These are phyloP conservation scores for Ganoderma boninense DNA, from an alignment of 1,284 basidiomycete genomes.

Conservation along the genomic window DNA sequence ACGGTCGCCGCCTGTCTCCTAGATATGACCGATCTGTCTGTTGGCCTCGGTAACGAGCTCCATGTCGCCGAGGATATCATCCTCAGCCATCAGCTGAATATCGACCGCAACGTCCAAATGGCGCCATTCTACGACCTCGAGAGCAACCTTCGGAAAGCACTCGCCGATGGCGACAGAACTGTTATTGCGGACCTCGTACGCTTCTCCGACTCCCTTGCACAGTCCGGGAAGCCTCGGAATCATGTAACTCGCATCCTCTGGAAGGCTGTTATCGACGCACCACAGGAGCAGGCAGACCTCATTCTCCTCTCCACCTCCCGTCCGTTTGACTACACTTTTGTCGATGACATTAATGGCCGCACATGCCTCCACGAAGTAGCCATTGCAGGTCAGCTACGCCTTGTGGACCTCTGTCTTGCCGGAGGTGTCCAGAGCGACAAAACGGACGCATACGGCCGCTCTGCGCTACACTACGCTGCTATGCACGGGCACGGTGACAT, in stretches of 20 bases:
- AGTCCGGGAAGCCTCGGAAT: conserved; percentile 64
- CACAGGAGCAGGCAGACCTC: conserved; percentile 74
- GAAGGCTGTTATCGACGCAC: conserved; percentile 89
- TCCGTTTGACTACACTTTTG: conserved; percentile 89
- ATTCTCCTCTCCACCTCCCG: conserved; percentile 73
- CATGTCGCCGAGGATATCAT: conserved; percentile 56
- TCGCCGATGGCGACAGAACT: conserved; percentile 65
- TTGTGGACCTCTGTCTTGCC: conserved; percentile 86
- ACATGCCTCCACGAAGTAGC: conserved; percentile 96
- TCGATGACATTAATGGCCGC: conserved; percentile 97
- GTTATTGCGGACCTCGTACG: conserved; percentile 77
- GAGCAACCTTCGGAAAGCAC: conserved; percentile 82
- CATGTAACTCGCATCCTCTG: conserved; percentile 89
- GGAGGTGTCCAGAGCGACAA: conserved; percentile 75
- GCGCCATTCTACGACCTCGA: conserved; percentile 90
- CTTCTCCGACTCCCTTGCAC: conserved; percentile 72
- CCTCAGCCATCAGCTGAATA: conserved; percentile 76
- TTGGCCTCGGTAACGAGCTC: conserved; percentile 78
- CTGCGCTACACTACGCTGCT: conserved; percentile 94
- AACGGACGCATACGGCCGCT: conserved; percentile 90
- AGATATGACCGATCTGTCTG: conserved; percentile 88
- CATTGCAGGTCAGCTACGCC: conserved; percentile 82
- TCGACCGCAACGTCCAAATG: conserved; percentile 64
- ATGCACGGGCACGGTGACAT: conserved; percentile 90
- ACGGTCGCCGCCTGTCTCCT: conserved; percentile 94